phyloP scores from a whole-genome alignment of 2,329 filamentous ascomycete genomes.

The Talaromyces pinophilus region DNA sequence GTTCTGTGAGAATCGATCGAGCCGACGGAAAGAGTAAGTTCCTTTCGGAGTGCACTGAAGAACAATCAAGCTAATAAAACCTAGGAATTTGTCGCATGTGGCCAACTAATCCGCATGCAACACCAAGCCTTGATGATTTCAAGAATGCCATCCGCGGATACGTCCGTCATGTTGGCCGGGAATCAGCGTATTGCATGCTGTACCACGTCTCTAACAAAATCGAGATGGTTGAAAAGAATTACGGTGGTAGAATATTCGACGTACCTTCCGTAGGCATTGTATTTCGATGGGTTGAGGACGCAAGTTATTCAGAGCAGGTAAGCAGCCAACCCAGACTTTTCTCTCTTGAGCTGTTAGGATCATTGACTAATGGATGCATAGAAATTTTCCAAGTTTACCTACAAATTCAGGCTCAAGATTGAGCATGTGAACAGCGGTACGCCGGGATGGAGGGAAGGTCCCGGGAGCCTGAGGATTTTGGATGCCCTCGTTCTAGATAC shows the following conservation, averaged over 20 bases:
- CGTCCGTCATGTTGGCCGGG: neutral
- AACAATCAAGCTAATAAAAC: neutral
- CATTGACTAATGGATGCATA: neutral
- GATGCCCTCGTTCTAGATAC: neutral
- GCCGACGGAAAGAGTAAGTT: constrained; percentile 15
- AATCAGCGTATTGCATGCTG: neutral
- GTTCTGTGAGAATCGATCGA: constrained; percentile 14
- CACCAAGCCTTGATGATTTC: constrained; percentile 2
- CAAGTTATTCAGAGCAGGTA: constrained; percentile 3
- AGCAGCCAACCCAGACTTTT: neutral
- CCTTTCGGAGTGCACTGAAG: neutral
- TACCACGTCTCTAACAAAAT: constrained; percentile 5
- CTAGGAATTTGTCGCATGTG: constrained; percentile 15
- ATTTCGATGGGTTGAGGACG: constrained; percentile 16
- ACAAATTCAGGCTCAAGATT: neutral
- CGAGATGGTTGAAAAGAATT: constrained; percentile 8
- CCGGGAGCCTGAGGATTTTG: neutral
- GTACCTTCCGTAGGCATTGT: constrained; percentile 12
- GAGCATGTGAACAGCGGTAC: constrained; percentile 1
- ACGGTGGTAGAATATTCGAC: neutral
- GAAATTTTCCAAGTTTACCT: neutral
- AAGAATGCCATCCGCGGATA: neutral
- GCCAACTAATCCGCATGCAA: neutral
- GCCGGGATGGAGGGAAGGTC: neutral
- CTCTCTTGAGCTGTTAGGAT: neutral